Evolutionary conservation across 2,329 filamentous ascomycete species (phyloP).

Genomic region (Fusarium globosum): DNA sequence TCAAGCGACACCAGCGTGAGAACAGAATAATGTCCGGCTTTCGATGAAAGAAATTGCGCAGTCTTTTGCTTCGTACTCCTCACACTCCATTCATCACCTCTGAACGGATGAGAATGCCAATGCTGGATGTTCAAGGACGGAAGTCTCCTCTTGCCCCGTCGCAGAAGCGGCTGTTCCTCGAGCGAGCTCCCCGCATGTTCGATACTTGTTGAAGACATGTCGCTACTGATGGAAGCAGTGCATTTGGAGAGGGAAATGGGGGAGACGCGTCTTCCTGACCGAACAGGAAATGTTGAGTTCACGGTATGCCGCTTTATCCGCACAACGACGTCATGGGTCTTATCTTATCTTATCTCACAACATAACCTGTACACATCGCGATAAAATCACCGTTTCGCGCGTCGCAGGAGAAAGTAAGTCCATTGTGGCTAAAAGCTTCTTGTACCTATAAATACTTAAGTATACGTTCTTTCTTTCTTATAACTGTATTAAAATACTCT

Average conservation of each 20-base stretch:
- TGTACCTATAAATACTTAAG: too few relatives aligned
- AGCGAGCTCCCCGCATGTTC: not conserved
- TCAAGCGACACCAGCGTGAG: conserved; percentile 5
- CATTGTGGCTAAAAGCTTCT: too few relatives aligned
- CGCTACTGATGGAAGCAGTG: fast-evolving
- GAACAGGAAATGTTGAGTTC: fast-evolving
- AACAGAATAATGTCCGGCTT: conserved; percentile 9
- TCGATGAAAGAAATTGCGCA: not conserved
- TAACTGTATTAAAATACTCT: too few relatives aligned
- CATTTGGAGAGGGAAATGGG: fast-evolving
- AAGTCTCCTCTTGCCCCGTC: not conserved
- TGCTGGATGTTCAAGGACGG: conserved; percentile 12
- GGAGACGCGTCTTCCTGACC: fast-evolving
- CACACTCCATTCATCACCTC: not conserved
- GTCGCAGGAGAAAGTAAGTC: too few relatives aligned
- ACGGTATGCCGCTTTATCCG: not conserved
- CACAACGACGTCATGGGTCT: not conserved
- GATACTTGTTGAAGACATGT: not conserved
- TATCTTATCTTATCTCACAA: not conserved
- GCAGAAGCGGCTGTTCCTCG: not conserved
- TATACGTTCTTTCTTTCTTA: too few relatives aligned
- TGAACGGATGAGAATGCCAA: conserved; percentile 13
- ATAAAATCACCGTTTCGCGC: too few relatives aligned
- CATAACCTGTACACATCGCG: not conserved
- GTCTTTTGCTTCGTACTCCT: not conserved